Percentiles rank a stretch among this genome's conserved stretches.
These are phyloP conservation scores for Conticribra weissflogii DNA, from an alignment of 108 stramenopile genomes.

Conservation along the genomic window DNA sequence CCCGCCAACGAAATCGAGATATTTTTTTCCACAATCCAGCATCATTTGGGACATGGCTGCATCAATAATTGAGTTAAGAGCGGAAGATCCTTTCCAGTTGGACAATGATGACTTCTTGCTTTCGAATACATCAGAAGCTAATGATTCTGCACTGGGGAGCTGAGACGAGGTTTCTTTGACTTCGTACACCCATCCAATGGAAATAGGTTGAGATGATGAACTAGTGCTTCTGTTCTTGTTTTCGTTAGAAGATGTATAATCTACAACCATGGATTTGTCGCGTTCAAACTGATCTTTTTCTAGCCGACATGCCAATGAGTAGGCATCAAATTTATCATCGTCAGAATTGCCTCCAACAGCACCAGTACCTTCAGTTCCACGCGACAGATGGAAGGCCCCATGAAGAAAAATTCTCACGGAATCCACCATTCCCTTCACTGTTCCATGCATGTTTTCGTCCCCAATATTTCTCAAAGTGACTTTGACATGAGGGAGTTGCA, in stretches of 20 bases:
- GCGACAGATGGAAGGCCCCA: slow-evolving; percentile 30
- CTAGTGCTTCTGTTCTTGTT: neutral
- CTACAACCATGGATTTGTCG: slow-evolving; percentile 27
- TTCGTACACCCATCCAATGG: slow-evolving; percentile 29
- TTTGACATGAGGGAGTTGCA: slow-evolving; percentile 49
- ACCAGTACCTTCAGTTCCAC: neutral
- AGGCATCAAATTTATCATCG: slow-evolving; percentile 12
- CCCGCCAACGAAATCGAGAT: slow-evolving; percentile 29
- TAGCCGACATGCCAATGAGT: slow-evolving; percentile 34
- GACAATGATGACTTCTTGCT: too few species aligned
- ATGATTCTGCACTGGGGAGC: slow-evolving; percentile 14
- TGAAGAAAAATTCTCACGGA: slow-evolving; percentile 40
- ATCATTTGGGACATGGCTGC: slow-evolving; percentile 48
- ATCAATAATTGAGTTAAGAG: slow-evolving; percentile 20
- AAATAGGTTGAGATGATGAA: slow-evolving; percentile 9
- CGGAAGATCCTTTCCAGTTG: too few species aligned
- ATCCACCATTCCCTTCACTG: slow-evolving; percentile 28
- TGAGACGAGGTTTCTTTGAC: neutral
- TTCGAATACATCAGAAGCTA: slow-evolving; percentile 27
- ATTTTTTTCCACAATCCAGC: slow-evolving; percentile 37
- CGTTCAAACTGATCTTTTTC: slow-evolving; percentile 40
- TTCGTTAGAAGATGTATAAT: slow-evolving; percentile 1
- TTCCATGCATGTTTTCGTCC: slow-evolving; percentile 10
- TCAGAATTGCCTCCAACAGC: neutral
- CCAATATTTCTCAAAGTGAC: slow-evolving; percentile 49